phyloP scores from a whole-genome alignment of 495 filamentous ascomycete species.

The Xylaria castorea region DNA sequence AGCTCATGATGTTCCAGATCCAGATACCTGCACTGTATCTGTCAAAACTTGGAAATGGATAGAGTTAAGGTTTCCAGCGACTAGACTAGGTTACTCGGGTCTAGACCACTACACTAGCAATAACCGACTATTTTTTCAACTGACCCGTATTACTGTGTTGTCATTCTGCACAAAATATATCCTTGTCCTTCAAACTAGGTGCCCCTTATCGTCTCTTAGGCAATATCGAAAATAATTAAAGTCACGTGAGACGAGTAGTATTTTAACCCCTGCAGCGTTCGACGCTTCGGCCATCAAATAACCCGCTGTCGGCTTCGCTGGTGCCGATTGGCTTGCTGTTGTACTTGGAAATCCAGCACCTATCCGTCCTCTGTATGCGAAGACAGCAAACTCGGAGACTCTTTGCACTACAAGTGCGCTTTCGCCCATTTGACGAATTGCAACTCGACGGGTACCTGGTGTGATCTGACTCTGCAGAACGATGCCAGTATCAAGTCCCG shows the following conservation, averaged over 20 bases:
- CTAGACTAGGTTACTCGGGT: neutral
- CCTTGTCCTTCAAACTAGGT: neutral
- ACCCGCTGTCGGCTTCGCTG: neutral
- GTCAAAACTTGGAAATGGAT: neutral
- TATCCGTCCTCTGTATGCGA: neutral
- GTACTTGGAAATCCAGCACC: neutral
- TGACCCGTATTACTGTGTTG: neutral
- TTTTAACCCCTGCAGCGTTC: neutral
- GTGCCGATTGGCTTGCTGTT: neutral
- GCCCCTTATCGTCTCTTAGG: neutral
- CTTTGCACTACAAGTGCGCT: neutral
- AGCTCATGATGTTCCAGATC: neutral
- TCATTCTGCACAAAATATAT: neutral
- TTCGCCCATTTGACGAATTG: neutral
- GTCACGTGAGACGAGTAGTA: neutral
- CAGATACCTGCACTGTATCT: neutral
- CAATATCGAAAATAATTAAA: neutral
- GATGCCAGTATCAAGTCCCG: neutral
- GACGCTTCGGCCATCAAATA: neutral
- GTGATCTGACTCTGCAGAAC: neutral
- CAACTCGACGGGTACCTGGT: neutral
- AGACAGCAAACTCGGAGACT: neutral
- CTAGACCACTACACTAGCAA: neutral
- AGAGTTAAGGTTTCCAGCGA: neutral
- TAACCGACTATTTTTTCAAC: neutral